Percentiles rank a stretch among this genome's conserved stretches.
Evolutionary conservation across 352 stramenopile genomes (phyloP).

Genomic region (Phytophthora pini): DNA sequence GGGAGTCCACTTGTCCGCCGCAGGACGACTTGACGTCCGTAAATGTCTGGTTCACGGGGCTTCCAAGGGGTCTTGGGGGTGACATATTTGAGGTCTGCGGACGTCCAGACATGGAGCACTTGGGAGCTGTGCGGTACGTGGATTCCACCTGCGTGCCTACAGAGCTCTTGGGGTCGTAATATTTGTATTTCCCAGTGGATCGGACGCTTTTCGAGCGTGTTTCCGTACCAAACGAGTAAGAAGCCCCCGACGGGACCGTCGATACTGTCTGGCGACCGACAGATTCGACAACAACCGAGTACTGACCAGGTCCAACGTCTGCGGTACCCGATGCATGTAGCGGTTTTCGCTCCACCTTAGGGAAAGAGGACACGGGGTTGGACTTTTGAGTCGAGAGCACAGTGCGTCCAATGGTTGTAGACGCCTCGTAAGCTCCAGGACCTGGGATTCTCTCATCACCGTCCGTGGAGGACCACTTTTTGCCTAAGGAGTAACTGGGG

Average conservation of each 20-base stretch:
- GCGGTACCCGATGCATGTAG: conserved; percentile 48
- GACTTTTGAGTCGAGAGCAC: conserved; percentile 77
- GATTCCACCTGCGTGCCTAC: conserved; percentile 74
- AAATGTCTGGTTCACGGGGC: too few species aligned
- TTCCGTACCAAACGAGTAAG: conserved; percentile 77
- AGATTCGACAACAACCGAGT: conserved; percentile 65
- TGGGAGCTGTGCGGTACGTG: conserved; percentile 66
- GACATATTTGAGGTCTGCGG: too few species aligned
- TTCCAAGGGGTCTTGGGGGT: conserved; percentile 18
- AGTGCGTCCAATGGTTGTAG: conserved; percentile 63
- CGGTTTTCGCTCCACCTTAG: conserved; percentile 79
- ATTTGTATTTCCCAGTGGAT: conserved; percentile 39
- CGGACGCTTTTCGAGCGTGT: conserved; percentile 49
- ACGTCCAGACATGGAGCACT: conserved; percentile 77
- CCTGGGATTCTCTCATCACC: conserved; percentile 65
- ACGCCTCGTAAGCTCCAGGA: conserved; percentile 66
- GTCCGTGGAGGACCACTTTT: conserved; percentile 65
- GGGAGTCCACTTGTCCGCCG: conserved; percentile 77
- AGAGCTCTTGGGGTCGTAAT: conserved; percentile 66
- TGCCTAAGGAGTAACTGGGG: conserved; percentile 79
- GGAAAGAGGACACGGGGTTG: conserved; percentile 64
- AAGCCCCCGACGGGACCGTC: conserved; percentile 57
- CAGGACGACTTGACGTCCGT: conserved; percentile 73
- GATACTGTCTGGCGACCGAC: conserved; percentile 75
- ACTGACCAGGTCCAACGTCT: conserved; percentile 77